A percentile compares a stretch with the other conserved stretches of the same genome.
Conservation (phyloP, 2,329 filamentous ascomycete species). For the Elsinoe perseae region DNA sequence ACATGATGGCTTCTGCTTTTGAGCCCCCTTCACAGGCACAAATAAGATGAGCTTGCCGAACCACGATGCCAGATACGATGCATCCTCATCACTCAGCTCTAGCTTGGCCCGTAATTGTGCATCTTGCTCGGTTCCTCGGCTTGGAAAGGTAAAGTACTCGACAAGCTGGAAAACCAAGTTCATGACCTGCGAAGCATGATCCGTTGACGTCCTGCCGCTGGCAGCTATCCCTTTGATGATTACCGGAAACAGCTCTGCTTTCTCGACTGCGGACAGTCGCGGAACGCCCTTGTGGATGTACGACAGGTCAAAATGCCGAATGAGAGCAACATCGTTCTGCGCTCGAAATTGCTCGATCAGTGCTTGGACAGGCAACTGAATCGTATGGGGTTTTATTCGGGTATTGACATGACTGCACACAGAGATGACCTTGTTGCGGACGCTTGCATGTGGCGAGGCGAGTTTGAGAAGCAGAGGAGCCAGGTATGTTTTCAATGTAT, state of each 20-base stretch:
- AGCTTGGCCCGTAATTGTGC: constrained; percentile 56
- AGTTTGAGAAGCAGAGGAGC: constrained; percentile 79
- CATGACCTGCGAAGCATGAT: constrained; percentile 59
- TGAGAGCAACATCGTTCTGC: constrained; percentile 56
- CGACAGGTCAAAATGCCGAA: constrained; percentile 80
- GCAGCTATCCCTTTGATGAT: constrained; percentile 60
- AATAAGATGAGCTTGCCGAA: constrained; percentile 71
- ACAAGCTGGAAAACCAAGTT: constrained; percentile 74
- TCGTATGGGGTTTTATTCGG: constrained; percentile 51
- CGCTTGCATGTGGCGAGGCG: constrained; percentile 67
- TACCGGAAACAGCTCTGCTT: constrained; percentile 64
- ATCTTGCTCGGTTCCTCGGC: constrained; percentile 73
- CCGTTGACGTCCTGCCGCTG: constrained; percentile 31
- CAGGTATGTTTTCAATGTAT: constrained; percentile 70
- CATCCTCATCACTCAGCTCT: constrained; percentile 63
- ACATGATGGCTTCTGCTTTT: constrained; percentile 34
- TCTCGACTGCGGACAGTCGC: constrained; percentile 53
- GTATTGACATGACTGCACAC: constrained; percentile 67
- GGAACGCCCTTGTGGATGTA: constrained; percentile 81
- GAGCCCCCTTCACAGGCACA: constrained; percentile 33
- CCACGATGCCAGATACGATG: constrained; percentile 63
- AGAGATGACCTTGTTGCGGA: constrained; percentile 70
- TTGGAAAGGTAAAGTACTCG: constrained; percentile 61
- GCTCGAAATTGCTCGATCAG: constrained; percentile 87
- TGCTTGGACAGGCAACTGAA: constrained; percentile 75